A percentile compares a stretch with the other conserved stretches of the same genome.
Conservation (phyloP, 495 filamentous ascomycete species). For the Melanomma pulvis-pyrius region DNA sequence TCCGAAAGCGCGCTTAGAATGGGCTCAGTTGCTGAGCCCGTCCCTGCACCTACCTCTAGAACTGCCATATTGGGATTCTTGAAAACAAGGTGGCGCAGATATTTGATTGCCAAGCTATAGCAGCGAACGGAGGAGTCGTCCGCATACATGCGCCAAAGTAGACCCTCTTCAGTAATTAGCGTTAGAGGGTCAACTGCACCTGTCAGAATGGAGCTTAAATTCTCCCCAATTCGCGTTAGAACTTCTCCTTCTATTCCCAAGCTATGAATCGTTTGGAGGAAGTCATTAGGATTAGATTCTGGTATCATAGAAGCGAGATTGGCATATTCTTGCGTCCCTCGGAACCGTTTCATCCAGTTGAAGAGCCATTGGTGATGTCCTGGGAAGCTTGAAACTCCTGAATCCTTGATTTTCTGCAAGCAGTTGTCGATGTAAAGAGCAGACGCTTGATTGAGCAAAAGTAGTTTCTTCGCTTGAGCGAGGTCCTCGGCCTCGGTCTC, state of each 20-base stretch:
- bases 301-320: too few relatives aligned
- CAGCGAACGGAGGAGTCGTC: neutral
- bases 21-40: constrained; percentile 4
- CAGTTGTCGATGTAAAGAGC: too few relatives aligned
- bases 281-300: too few relatives aligned
- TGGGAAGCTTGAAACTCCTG: too few relatives aligned
- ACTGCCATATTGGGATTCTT: constrained; percentile 16
- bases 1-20: neutral
- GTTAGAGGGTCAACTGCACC: neutral
- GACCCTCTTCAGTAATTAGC: neutral
- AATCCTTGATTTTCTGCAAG: too few relatives aligned
- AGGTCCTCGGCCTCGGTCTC: too few relatives aligned
- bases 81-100: neutral
- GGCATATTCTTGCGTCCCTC: too few relatives aligned
- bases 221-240: neutral
- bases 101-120: neutral
- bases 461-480: too few relatives aligned
- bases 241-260: constrained; percentile 2
- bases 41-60: constrained; percentile 17
- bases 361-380: too few relatives aligned
- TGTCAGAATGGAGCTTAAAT: neutral
- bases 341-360: too few relatives aligned
- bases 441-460: too few relatives aligned
- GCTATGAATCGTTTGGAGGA: neutral
- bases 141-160: neutral